Evolutionary conservation across 305 asterid genomes (phyloP).

Genomic region (Ilex paraguariensis): DNA sequence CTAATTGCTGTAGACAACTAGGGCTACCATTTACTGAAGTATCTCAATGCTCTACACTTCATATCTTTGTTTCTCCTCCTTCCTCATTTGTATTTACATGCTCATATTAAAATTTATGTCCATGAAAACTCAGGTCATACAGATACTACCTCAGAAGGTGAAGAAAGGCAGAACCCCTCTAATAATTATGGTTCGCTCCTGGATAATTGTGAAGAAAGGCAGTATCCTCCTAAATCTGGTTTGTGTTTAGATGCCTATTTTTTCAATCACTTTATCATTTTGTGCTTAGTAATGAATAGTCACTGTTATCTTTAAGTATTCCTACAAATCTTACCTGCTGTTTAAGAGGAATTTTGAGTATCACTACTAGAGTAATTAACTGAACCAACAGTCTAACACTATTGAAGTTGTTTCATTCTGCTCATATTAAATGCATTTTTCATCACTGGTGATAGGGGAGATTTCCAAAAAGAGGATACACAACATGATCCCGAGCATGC

Average conservation of each 20-base stretch:
- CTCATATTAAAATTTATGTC: neutral
- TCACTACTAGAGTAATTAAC: too few relatives aligned
- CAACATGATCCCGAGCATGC: too few relatives aligned
- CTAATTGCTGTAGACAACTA: too few relatives aligned
- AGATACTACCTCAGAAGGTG: conserved; percentile 38
- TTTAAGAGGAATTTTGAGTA: too few relatives aligned
- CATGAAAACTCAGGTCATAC: conserved; percentile 49
- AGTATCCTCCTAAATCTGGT: conserved; percentile 44
- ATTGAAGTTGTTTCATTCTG: too few relatives aligned
- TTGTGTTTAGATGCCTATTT: conserved; percentile 8
- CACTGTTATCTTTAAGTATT: too few relatives aligned
- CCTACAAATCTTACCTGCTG: too few relatives aligned
- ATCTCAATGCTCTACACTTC: neutral
- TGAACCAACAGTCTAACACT: too few relatives aligned
- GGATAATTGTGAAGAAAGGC: conserved; percentile 22
- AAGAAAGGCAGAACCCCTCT: conserved; percentile 30
- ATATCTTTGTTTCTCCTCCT: neutral
- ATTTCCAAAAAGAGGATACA: too few relatives aligned
- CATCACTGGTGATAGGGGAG: too few relatives aligned
- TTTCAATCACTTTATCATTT: conserved; percentile 11
- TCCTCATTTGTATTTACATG: neutral
- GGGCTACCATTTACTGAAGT: neutral
- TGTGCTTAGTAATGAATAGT: neutral
- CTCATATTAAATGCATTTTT: too few relatives aligned
- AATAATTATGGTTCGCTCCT: conserved; percentile 10